These are phyloP conservation scores for Sedum album DNA, from an alignment of 164 flowering plant species.

Conservation along the genomic window DNA sequence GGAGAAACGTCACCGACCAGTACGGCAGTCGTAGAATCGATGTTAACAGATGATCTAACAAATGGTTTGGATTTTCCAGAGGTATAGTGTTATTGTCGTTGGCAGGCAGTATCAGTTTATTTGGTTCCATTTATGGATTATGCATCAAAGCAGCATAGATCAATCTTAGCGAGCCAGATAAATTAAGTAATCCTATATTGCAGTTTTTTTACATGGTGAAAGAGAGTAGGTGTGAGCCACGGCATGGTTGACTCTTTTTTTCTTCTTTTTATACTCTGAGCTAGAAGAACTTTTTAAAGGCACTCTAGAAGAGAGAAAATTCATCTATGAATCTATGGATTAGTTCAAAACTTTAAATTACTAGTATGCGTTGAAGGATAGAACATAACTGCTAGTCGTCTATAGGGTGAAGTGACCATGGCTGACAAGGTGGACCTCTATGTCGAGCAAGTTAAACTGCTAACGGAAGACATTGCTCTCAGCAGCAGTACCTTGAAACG, in stretches of 20 bases:
- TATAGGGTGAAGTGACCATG: slow-evolving; percentile 57
- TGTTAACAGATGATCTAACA: slow-evolving; percentile 64
- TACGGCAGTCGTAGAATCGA: slow-evolving; percentile 57
- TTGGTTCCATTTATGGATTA: neutral
- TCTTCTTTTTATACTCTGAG: neutral
- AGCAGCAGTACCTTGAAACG: slow-evolving; percentile 94
- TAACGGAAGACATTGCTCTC: slow-evolving; percentile 97
- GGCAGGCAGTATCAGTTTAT: neutral
- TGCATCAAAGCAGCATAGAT: neutral
- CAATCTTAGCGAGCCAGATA: neutral
- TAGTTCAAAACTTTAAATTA: neutral
- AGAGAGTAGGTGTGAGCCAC: neutral
- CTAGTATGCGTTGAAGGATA: neutral
- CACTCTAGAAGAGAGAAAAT: neutral
- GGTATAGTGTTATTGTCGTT: slow-evolving; percentile 22
- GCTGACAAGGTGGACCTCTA: slow-evolving; percentile 93
- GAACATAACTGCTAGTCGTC: neutral
- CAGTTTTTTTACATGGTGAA: neutral
- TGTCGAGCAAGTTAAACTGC: slow-evolving; percentile 98
- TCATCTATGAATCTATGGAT: neutral
- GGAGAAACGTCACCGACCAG: slow-evolving; percentile 60
- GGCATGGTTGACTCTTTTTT: too few relatives aligned
- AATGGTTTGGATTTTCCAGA: slow-evolving; percentile 34
- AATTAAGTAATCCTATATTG: neutral
- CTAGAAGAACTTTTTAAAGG: neutral